These are phyloP conservation scores for Phytophthora lateralis DNA, from an alignment of 352 stramenopile genomes.

Conservation along the genomic window DNA sequence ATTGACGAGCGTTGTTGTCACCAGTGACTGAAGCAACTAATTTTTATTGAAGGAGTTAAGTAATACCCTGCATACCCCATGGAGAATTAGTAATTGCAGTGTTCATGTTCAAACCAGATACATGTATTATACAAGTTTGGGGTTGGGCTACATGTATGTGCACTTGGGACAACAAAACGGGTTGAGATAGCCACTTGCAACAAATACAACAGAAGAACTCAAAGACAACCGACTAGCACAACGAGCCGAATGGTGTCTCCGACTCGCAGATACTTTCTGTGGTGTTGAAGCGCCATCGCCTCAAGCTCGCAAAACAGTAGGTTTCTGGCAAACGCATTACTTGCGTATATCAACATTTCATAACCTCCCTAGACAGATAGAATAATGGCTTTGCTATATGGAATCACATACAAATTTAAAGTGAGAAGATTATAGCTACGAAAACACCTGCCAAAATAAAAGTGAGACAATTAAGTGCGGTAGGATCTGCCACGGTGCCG, in stretches of 20 bases:
- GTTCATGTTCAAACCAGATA: no score
- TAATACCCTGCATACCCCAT: no score
- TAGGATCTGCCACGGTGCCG: not conserved
- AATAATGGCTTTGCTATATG: not conserved
- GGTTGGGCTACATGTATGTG: no score
- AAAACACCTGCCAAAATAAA: not conserved
- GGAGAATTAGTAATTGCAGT: no score
- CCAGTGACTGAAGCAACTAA: no score
- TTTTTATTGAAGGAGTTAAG: no score
- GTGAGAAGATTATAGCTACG: not conserved
- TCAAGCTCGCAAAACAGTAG: not conserved
- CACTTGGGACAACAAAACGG: no score
- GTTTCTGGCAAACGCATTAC: conserved; percentile 8
- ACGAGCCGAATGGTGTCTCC: not conserved
- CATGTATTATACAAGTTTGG: no score
- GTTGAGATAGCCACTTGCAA: no score
- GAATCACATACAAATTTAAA: not conserved
- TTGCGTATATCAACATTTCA: not conserved
- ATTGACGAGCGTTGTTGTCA: not conserved
- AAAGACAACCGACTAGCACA: not conserved
- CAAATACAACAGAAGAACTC: not conserved
- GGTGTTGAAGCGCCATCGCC: not conserved
- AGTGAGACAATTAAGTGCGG: not conserved
- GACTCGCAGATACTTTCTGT: not conserved
- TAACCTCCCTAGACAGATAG: not conserved